Base-by-base conservation (phyloP, 345 rosid genomes). In the Corymbia maculata region DNA sequence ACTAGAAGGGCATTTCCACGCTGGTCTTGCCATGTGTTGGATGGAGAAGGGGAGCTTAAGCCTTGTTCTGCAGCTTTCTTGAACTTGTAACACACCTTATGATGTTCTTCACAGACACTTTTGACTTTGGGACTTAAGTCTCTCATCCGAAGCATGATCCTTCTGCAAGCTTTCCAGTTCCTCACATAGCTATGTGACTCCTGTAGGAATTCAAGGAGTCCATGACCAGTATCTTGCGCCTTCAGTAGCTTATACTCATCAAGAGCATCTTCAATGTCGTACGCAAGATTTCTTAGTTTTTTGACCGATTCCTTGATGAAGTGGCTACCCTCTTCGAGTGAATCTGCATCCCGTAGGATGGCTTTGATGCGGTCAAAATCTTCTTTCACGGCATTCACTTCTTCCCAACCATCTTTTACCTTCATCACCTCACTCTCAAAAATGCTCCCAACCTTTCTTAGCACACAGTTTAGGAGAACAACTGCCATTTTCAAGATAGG, bases 181-280 rank as follows among this genome's bases (percentile, higher is more conserved):
- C 64, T 89, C 52, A 90, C 42, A 30, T 85, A 64, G 88, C 89
- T 52, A 51, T 84, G 82, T 22, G 88, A 19, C 86, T 53, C 89
- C 59, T 68, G 80, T 16, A 90, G 86, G 8, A 87, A 64, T 21
- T 85, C 90, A 68, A 5, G 87, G 85, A 86, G 50, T 4, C 90
- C 91, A 86, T 28, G 64, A 1, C 88, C 90, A 84, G 89, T 88
- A 49, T 86, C 88, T 36, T 89, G 88, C 6, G 88, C 49, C 8
- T 88, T 79, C 64, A 89, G 93, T 42, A 87, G 88, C 68, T 64
- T 64, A 68, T 66, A 91, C 47, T 91, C 94, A 59, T 92, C 93
- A 28, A 92, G 85, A 84, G 85, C 88, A 89, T 92, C 94, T 89
- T 92, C 94, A 47, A 89, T 90, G 42, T 88, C 87, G 9, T 89